Evolutionary conservation across 495 filamentous ascomycete species (phyloP).

Genomic region (Tuber aestivum): DNA sequence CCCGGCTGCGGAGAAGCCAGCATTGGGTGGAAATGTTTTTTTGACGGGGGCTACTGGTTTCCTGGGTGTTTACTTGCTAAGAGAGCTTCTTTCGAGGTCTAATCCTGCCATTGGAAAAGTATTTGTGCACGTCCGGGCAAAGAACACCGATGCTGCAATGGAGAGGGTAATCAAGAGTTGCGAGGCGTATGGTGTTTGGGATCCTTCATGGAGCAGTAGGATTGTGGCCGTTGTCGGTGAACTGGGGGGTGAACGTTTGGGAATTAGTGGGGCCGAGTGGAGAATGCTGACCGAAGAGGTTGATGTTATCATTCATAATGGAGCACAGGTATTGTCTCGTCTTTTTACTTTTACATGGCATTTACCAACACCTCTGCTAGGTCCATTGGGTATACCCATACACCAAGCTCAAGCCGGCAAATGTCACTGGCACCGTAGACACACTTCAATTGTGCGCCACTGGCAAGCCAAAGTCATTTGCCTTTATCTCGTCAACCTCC

Average conservation of each 20-base stretch:
- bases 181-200: slow-evolving; percentile 75
- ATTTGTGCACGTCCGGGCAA: slow-evolving; percentile 70
- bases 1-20: slow-evolving; percentile 35
- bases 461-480: slow-evolving; percentile 72
- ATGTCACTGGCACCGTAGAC: slow-evolving; percentile 76
- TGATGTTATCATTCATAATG: slow-evolving; percentile 85
- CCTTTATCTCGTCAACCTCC: slow-evolving; percentile 81
- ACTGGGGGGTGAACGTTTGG: slow-evolving; percentile 64
- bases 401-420: slow-evolving; percentile 64
- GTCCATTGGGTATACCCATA: slow-evolving; percentile 88
- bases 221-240: slow-evolving; percentile 67
- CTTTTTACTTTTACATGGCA: background rate
- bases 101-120: slow-evolving; percentile 54
- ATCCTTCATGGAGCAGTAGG: slow-evolving; percentile 58
- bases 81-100: slow-evolving; percentile 61
- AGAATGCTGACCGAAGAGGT: slow-evolving; percentile 57
- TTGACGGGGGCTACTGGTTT: slow-evolving; percentile 91
- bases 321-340: slow-evolving; percentile 51
- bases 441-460: slow-evolving; percentile 66
- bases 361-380: slow-evolving; percentile 13
- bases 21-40: slow-evolving; percentile 56
- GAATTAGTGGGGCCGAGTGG: slow-evolving; percentile 60
- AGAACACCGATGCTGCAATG: slow-evolving; percentile 50
- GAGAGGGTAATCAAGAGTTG: slow-evolving; percentile 52
- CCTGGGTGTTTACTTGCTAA: slow-evolving; percentile 74